Percentiles rank a stretch among this genome's conserved stretches.
These are phyloP conservation scores for Pseudopediastrum boryanum DNA, from an alignment of 139 green algal species.

Conservation along the genomic window DNA sequence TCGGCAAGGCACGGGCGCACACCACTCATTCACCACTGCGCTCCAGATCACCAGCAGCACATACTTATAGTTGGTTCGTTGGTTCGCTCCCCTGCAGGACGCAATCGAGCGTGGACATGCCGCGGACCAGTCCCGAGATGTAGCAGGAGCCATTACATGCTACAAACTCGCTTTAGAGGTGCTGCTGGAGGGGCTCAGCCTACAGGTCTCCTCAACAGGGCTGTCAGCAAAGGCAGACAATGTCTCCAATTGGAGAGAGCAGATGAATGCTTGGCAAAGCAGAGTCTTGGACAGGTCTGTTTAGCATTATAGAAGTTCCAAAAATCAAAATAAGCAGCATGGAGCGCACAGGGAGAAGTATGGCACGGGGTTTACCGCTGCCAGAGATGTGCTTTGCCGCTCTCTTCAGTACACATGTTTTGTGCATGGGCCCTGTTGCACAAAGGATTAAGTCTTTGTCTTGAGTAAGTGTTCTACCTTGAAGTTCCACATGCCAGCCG, in stretches of 20 bases:
- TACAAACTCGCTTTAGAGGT: too few relatives aligned
- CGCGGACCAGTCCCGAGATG: constrained; percentile 46
- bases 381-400: too few relatives aligned
- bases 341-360: too few relatives aligned
- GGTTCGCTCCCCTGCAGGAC: constrained; percentile 50
- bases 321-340: too few relatives aligned
- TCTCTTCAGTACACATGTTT: too few relatives aligned
- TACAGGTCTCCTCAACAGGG: constrained; percentile 49
- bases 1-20: constrained; percentile 53
- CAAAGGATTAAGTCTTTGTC: too few relatives aligned
- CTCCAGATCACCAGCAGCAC: background rate
- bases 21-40: background rate
- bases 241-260: constrained; percentile 43
- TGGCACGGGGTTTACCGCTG: too few relatives aligned
- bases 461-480: too few relatives aligned
- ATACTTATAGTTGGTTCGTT: background rate
- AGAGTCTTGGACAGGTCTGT: constrained; percentile 45
- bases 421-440: too few relatives aligned
- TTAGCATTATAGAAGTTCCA: background rate
- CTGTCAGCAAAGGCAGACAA: constrained; percentile 59
- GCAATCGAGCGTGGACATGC: constrained; percentile 57
- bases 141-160: too few relatives aligned
- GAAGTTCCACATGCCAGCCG: too few relatives aligned
- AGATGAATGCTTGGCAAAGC: constrained; percentile 54
- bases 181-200: constrained; percentile 44